Base-by-base conservation (phyloP, 1,284 basidiomycete genomes). In the Malassezia equina region DNA sequence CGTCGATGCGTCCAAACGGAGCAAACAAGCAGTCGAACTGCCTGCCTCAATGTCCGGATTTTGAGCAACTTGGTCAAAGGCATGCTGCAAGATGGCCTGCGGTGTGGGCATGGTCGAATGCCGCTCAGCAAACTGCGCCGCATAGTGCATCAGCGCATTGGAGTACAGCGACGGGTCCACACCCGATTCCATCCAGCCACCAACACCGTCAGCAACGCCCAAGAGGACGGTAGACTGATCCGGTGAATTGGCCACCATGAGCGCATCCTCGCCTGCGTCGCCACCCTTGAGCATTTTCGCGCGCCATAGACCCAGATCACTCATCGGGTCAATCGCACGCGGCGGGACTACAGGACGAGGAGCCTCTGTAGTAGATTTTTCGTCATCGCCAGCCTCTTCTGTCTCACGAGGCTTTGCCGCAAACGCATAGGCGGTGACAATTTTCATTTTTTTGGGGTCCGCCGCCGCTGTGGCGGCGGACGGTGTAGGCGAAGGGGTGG, bases 1-100 rank as follows among this genome's bases (percentile, higher is more conserved):
- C 1, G 83, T 84, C 12, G 82, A 80, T 1, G 85, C 80, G 67
- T 90, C 88, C 34, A 91, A 74, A 36, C 82, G 86, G 25, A 89
- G 72, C 28, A 91, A 75, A 67, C 86, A 88, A 13, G 86, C 88
- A 0, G 88, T 91, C 66, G 88, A 89, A 15, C 87, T 88, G 47
- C 89, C 88, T 49, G 86, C 87, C 63, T 82, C 75, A 5, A 91
- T 84, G 24, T 75, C 77, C 51, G 81, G 79, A 65, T 91, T 86
- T 47, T 81, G 76, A 51, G 85, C 68, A 0, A 90, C 85, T 25
- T 81, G 83, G 36, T 81, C 79, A 75, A 86, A 85, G 1, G 88
- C 86, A 40, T 84, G 77, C 59, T 84, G 80, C 33, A 91, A 75
- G 63, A 86, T 83, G 45, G 69, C 40, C 76, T 77, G 47, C 78